phyloP scores from a whole-genome alignment of 306 rosid species.

The Cajanus cajan region DNA sequence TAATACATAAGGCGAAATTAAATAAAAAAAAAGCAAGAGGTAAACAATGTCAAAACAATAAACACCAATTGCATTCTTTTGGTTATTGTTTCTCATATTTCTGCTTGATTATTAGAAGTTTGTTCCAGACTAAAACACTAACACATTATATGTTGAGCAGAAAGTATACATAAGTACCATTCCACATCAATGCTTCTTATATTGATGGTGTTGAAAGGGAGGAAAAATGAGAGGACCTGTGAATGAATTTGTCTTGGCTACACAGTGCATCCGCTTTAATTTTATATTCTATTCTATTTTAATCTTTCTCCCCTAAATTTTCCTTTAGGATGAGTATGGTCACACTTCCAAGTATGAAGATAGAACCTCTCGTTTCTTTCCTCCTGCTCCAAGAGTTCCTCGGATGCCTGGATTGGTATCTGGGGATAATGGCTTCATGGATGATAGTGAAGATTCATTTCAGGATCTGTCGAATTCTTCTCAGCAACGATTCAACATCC shows the following conservation, averaged over 20 bases:
- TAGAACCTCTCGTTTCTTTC: constrained; percentile 90
- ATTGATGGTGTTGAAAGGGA: background rate
- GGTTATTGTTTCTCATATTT: constrained; percentile 8
- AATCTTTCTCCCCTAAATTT: constrained; percentile 29
- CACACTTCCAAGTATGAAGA: constrained; percentile 73
- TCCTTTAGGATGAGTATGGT: constrained; percentile 59
- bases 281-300: constrained; percentile 9
- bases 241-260: background rate
- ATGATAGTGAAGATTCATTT: constrained; percentile 80
- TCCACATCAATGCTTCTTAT: background rate
- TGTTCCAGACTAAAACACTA: background rate
- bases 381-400: constrained; percentile 90
- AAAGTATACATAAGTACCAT: background rate
- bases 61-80: constrained; percentile 8
- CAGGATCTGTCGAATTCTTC: constrained; percentile 84
- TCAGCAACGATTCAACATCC: constrained; percentile 79
- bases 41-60: background rate
- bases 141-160: background rate
- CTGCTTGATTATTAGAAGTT: constrained; percentile 1
- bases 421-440: constrained; percentile 84
- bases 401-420: constrained; percentile 90
- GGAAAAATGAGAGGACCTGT: background rate
- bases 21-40: background rate
- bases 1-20: background rate
- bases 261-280: background rate